Evolutionary conservation across 164 flowering plant species (phyloP).

Genomic region (Stephania cephalantha): DNA sequence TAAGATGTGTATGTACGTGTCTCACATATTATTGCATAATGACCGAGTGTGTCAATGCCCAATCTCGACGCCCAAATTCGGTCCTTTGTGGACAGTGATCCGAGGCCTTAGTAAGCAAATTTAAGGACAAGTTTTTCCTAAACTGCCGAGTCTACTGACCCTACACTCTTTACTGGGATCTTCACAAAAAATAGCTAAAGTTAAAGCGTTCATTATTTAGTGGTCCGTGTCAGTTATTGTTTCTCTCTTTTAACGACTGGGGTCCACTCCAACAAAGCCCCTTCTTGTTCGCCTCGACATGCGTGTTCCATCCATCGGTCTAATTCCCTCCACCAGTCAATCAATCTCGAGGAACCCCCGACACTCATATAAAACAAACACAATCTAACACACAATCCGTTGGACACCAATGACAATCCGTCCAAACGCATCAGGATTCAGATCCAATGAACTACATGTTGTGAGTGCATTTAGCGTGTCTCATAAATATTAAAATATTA

Average conservation of each 20-base stretch:
- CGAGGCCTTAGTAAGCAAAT: not conserved
- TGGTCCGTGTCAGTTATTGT: not conserved
- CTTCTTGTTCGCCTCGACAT: not conserved
- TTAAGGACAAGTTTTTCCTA: not conserved
- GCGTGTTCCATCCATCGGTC: not conserved
- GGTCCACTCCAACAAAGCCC: not conserved
- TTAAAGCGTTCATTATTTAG: not conserved
- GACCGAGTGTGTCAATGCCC: no score
- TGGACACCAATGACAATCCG: not conserved
- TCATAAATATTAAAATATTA: no score
- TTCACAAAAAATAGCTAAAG: not conserved
- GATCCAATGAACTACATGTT: no score
- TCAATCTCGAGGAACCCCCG: no score
- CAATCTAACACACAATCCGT: not conserved
- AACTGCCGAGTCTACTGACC: not conserved
- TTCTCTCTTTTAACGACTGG: no score
- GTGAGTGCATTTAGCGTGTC: no score
- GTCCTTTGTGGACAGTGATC: not conserved
- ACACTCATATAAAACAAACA: not conserved
- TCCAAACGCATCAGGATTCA: no score
- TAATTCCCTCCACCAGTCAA: no score
- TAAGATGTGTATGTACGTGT: no score
- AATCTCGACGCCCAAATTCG: no score
- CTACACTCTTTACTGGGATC: conserved; percentile 1
- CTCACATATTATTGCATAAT: no score